These are phyloP conservation scores for Aspergillus cavernicola DNA, from an alignment of 495 filamentous ascomycete species.

Conservation along the genomic window DNA sequence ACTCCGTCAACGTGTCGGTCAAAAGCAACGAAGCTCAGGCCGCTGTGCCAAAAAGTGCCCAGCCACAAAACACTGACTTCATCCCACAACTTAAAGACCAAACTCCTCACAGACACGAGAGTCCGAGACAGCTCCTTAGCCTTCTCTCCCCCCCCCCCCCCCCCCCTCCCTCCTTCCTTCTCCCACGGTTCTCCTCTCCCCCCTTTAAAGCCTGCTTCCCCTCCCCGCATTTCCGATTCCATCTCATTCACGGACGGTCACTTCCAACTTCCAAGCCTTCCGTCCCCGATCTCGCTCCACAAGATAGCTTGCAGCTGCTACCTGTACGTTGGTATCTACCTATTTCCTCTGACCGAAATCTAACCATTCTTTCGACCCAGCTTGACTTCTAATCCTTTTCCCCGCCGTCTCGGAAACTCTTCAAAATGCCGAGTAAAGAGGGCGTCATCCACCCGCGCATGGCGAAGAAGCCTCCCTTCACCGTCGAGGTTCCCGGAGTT, in stretches of 20 bases:
- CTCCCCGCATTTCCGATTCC: constrained; percentile 15
- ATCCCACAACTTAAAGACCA: background rate
- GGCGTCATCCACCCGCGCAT: constrained; percentile 60
- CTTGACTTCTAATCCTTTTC: background rate
- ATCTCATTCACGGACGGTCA: background rate
- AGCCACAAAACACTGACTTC: constrained; percentile 2
- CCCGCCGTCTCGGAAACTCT: constrained; percentile 5
- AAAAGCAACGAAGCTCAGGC: background rate
- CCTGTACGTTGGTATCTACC: background rate
- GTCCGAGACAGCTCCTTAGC: constrained; percentile 8
- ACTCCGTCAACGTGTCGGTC: no score
- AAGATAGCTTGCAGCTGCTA: background rate
- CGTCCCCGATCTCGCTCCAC: background rate
- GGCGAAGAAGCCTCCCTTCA: constrained; percentile 59
- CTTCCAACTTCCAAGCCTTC: background rate
- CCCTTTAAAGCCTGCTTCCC: constrained; percentile 10
- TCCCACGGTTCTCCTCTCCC: constrained; percentile 7
- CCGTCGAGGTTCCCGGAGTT: constrained; percentile 71
- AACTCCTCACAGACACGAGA: constrained; percentile 12
- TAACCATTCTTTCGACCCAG: no score
- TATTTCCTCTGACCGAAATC: background rate
- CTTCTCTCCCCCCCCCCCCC: constrained; percentile 2
- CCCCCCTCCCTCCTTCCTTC: no score
- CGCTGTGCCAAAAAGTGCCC: background rate
- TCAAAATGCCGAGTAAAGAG: constrained; percentile 47